Evolutionary conservation across 2,329 filamentous ascomycete species (phyloP).

Genomic region (Botrytis fragariae): DNA sequence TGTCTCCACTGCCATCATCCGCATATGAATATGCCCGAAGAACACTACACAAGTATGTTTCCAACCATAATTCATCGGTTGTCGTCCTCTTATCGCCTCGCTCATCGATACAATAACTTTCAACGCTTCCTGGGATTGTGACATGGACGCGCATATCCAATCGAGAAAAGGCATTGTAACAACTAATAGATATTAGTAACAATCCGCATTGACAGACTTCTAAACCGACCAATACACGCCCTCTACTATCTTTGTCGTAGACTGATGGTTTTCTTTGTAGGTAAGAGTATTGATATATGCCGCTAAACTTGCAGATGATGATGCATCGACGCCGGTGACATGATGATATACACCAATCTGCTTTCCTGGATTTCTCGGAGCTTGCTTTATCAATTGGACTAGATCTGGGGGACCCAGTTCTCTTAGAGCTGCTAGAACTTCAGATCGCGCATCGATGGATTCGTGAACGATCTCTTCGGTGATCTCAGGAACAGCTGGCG

Average conservation of each 20-base stretch:
- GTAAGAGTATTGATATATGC: slow-evolving; percentile 98
- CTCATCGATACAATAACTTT: slow-evolving; percentile 97
- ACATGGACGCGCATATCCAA: slow-evolving; percentile 98
- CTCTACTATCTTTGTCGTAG: slow-evolving; percentile 79
- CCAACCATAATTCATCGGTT: slow-evolving; percentile 92
- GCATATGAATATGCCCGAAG: slow-evolving; percentile 94
- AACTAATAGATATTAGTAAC: slow-evolving; percentile 50
- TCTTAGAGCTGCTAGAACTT: slow-evolving; percentile 78
- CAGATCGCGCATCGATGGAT: slow-evolving; percentile 87
- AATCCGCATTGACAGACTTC: neutral
- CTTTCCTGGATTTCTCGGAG: slow-evolving; percentile 55
- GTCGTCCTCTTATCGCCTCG: slow-evolving; percentile 91
- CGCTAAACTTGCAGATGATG: slow-evolving; percentile 91
- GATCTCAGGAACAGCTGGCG: slow-evolving; percentile 77
- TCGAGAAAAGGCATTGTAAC: slow-evolving; percentile 98
- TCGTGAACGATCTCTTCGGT: slow-evolving; percentile 92
- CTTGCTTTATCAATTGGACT: slow-evolving; percentile 85
- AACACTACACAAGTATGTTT: slow-evolving; percentile 95
- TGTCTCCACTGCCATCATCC: slow-evolving; percentile 89
- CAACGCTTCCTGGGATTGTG: slow-evolving; percentile 91
- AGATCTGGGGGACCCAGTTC: slow-evolving; percentile 95
- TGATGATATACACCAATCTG: slow-evolving; percentile 96
- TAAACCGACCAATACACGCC: slow-evolving; percentile 81
- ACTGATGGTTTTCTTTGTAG: slow-evolving; percentile 79
- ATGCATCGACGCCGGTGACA: slow-evolving; percentile 95